Conservation (phyloP, 2,329 filamentous ascomycete species). For the Ophiosphaerella herpotricha region DNA sequence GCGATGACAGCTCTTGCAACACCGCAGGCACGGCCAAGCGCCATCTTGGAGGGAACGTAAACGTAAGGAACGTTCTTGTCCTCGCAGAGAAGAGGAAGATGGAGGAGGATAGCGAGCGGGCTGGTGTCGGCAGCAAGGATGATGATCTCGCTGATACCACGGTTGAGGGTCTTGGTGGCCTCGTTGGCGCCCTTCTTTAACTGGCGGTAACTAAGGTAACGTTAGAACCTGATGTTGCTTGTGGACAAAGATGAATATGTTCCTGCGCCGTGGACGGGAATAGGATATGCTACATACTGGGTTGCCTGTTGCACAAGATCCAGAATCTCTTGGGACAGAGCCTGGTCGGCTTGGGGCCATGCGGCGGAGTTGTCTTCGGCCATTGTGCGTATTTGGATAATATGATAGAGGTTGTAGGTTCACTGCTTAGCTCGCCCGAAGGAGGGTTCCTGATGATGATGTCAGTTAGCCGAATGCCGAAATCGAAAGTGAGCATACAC, state of each 20-base stretch:
- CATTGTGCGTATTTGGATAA: constrained; percentile 17
- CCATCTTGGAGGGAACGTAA: constrained; percentile 76
- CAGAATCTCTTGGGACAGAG: constrained; percentile 52
- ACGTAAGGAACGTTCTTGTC: constrained; percentile 70
- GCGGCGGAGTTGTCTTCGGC: constrained; percentile 39
- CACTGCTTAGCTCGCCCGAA: constrained; percentile 41
- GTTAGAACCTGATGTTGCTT: no score
- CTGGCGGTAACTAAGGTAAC: constrained; percentile 25
- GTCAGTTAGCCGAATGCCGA: background rate
- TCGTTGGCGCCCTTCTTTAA: constrained; percentile 58
- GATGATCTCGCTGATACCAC: constrained; percentile 87
- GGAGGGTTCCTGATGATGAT: background rate
- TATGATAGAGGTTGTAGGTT: constrained; percentile 5
- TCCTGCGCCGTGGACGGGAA: background rate
- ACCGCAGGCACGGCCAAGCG: constrained; percentile 73
- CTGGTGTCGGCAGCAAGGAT: constrained; percentile 78
- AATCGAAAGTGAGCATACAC: constrained; percentile 22
- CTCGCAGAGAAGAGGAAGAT: constrained; percentile 84
- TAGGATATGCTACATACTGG: constrained; percentile 7
- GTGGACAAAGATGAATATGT: no score
- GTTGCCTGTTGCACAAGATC: constrained; percentile 43
- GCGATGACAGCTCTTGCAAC: constrained; percentile 88
- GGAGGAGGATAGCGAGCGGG: constrained; percentile 67
- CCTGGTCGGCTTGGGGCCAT: constrained; percentile 52
- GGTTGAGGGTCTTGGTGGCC: constrained; percentile 84